Evolutionary conservation across 805 yeast genomes (phyloP).

Genomic region (Myxozyma udenii): DNA sequence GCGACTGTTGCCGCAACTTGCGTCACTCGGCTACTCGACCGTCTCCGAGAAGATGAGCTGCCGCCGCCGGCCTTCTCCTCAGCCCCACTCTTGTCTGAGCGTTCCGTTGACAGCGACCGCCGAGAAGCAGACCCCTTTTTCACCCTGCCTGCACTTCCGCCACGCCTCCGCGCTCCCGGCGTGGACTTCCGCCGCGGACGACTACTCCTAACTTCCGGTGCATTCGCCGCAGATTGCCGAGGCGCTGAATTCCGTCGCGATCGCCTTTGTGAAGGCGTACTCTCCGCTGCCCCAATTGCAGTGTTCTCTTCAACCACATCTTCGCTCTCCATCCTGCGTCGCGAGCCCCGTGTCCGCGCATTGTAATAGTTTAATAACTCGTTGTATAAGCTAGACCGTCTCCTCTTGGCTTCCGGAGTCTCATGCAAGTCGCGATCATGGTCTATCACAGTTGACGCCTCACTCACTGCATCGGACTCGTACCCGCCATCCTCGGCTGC

Average conservation of each 20-base stretch:
- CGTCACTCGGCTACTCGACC: background rate
- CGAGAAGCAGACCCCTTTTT: background rate
- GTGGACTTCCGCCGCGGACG: constrained; percentile 20
- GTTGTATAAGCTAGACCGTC: constrained; percentile 12
- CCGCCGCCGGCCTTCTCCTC: background rate
- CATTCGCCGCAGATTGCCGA: background rate
- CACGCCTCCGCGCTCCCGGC: constrained; percentile 10
- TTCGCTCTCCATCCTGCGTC: constrained; percentile 2
- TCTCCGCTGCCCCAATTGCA: background rate
- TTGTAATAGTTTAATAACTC: constrained; percentile 21
- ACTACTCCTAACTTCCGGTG: background rate
- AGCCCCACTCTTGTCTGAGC: background rate
- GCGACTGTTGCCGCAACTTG: background rate
- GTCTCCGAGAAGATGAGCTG: background rate
- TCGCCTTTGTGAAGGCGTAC: constrained; percentile 1
- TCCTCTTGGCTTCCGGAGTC: constrained; percentile 12
- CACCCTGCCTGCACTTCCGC: background rate
- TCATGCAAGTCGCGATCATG: constrained; percentile 6
- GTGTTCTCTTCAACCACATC: constrained; percentile 1
- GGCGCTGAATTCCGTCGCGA: constrained; percentile 20
- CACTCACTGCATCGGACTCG: constrained; percentile 22
- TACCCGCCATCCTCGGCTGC: constrained; percentile 1
- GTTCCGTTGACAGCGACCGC: background rate
- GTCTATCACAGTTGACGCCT: constrained; percentile 19
- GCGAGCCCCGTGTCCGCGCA: constrained; percentile 19